Conservation (phyloP, 164 flowering plant species). For the Stephania cephalantha region DNA sequence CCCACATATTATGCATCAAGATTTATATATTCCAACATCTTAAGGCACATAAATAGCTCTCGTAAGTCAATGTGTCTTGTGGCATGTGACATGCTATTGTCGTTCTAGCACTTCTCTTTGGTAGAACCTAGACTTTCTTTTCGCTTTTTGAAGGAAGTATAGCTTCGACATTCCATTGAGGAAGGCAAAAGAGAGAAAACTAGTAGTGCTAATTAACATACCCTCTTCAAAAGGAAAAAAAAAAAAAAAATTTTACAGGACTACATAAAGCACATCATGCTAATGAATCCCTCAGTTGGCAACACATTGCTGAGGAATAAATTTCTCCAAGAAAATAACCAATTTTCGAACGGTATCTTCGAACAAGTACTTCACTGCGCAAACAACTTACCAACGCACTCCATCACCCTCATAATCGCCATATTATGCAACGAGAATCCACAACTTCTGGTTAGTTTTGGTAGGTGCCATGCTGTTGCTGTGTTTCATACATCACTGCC, state of each 20-base stretch:
- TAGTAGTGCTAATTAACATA: neutral
- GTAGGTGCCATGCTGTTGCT: conserved; percentile 17
- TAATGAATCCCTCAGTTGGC: conserved; percentile 2
- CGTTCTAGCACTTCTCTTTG: too few species aligned
- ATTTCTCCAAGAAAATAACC: neutral
- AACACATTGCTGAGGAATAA: neutral
- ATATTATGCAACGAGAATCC: conserved; percentile 23
- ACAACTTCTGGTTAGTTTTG: conserved; percentile 14
- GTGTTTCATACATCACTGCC: conserved; percentile 7
- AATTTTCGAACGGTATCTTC: neutral
- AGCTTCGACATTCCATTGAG: too few species aligned
- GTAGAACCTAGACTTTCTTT: too few species aligned
- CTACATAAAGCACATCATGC: neutral
- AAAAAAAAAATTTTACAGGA: neutral
- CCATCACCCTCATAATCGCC: neutral
- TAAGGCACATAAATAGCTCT: too few species aligned
- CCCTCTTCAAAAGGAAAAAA: neutral
- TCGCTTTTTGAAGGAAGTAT: too few species aligned
- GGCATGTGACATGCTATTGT: too few species aligned
- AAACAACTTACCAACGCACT: neutral
- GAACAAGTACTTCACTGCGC: neutral
- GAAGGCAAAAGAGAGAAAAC: too few species aligned
- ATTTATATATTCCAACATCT: too few species aligned
- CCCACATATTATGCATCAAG: too few species aligned
- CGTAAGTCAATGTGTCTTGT: too few species aligned